These are phyloP conservation scores for Flaveria linearis DNA, from an alignment of 129 eudicot species.

Conservation along the genomic window DNA sequence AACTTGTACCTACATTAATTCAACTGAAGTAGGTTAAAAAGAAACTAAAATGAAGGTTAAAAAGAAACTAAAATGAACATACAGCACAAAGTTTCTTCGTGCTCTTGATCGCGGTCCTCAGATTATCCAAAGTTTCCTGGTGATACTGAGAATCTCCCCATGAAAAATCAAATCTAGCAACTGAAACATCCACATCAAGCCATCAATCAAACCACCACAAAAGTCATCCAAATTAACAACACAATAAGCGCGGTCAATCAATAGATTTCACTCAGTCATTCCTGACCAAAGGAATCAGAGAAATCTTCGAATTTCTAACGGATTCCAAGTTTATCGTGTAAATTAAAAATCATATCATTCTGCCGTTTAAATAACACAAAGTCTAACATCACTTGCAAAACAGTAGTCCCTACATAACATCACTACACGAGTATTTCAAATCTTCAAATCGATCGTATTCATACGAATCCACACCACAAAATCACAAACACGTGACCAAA, in stretches of 20 bases:
- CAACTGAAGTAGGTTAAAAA: conserved; percentile 1
- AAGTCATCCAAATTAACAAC: not conserved
- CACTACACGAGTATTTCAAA: conserved; percentile 18
- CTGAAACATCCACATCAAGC: conserved; percentile 43
- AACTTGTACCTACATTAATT: not conserved
- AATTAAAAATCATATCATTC: not conserved
- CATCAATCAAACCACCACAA: conserved; percentile 20
- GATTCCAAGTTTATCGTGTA: not conserved
- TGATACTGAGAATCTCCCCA: conserved; percentile 78
- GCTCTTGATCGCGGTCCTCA: conserved; percentile 74
- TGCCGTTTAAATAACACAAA: not conserved
- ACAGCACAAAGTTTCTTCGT: conserved; percentile 92
- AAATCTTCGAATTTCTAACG: not conserved
- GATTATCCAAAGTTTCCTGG: conserved; percentile 86
- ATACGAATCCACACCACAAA: not conserved
- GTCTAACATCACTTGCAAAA: not conserved
- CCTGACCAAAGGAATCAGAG: not conserved
- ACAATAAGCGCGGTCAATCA: not conserved
- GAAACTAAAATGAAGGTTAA: not conserved
- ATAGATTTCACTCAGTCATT: not conserved
- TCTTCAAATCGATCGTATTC: conserved; percentile 5
- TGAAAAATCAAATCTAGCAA: conserved; percentile 96
- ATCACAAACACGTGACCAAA: conserved; percentile 1
- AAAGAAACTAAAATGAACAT: conserved; percentile 30
- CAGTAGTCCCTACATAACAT: conserved; percentile 10